Evolutionary conservation across 495 filamentous ascomycete species (phyloP).

Genomic region (Pyrenula massariospora): DNA sequence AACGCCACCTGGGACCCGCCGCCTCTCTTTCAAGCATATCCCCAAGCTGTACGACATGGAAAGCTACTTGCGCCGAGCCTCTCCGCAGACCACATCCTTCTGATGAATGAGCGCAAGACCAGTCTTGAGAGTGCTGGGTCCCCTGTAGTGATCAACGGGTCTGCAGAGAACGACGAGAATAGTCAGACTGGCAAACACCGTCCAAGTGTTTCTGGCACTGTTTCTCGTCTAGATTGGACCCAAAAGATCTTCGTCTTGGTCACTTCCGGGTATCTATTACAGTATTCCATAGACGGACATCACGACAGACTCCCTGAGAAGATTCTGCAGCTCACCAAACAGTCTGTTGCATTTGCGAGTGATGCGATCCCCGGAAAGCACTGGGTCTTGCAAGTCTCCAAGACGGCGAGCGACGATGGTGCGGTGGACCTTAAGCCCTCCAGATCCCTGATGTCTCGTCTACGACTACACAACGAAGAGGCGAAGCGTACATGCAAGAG

Average conservation of each 20-base stretch:
- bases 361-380: slow-evolving; percentile 87
- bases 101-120: slow-evolving; percentile 33
- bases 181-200: slow-evolving; percentile 24
- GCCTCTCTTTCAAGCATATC: slow-evolving; percentile 82
- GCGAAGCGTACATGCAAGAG: slow-evolving; percentile 51
- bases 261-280: slow-evolving; percentile 73
- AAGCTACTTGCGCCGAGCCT: slow-evolving; percentile 34
- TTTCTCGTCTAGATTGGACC: slow-evolving; percentile 61
- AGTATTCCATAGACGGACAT: slow-evolving; percentile 73
- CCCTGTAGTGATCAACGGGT: slow-evolving; percentile 15
- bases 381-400: slow-evolving; percentile 86
- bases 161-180: slow-evolving; percentile 5
- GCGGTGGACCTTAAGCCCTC: slow-evolving; percentile 34
- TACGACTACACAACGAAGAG: slow-evolving; percentile 52
- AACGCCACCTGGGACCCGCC: slow-evolving; percentile 54
- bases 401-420: slow-evolving; percentile 53
- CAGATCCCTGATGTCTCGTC: slow-evolving; percentile 56
- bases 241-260: slow-evolving; percentile 74
- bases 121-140: slow-evolving; percentile 32
- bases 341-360: slow-evolving; percentile 86
- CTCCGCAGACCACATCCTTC: slow-evolving; percentile 50
- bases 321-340: slow-evolving; percentile 67
- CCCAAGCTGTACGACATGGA: slow-evolving; percentile 60
- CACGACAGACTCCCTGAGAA: slow-evolving; percentile 80
- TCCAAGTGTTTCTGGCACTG: slow-evolving; percentile 44